Evolutionary conservation across 768 basidiomycete genomes (phyloP).

Genomic region (Pleurotus tuber-regium): DNA sequence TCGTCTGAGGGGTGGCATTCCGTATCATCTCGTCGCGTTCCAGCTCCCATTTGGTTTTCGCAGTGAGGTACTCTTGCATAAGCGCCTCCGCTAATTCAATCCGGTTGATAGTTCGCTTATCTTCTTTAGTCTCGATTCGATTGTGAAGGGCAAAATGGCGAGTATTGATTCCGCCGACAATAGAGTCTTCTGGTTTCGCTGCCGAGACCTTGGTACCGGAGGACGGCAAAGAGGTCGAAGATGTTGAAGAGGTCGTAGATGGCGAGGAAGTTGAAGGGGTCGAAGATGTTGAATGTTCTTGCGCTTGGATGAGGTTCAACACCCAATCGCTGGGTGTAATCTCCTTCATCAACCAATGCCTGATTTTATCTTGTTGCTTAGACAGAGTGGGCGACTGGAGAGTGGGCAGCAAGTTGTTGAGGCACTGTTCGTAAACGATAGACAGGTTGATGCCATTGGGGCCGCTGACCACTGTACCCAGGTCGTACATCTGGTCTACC

Average conservation of each 20-base stretch:
- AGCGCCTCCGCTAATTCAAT: constrained; percentile 25
- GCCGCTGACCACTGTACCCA: constrained; percentile 19
- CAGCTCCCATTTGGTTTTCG: constrained; percentile 26
- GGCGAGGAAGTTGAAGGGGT: too few relatives aligned
- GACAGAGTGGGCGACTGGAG: constrained; percentile 15
- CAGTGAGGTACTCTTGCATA: constrained; percentile 25
- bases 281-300: too few relatives aligned
- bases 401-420: constrained; percentile 25
- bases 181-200: too few relatives aligned
- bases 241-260: too few relatives aligned
- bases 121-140: constrained; percentile 5
- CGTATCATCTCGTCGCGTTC: constrained; percentile 23
- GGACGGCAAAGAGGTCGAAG: too few relatives aligned
- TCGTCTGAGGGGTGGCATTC: constrained; percentile 15
- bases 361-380: constrained; percentile 23
- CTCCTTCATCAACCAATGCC: constrained; percentile 24
- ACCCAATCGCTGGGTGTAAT: constrained; percentile 21
- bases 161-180: background rate
- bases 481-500: constrained; percentile 25
- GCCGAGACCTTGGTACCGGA: too few relatives aligned
- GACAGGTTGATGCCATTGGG: constrained; percentile 25
- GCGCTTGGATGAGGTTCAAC: constrained; percentile 17
- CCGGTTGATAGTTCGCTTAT: constrained; percentile 19
- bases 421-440: constrained; percentile 23
- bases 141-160: background rate